Evolutionary conservation across 1,284 basidiomycete species (phyloP).

Genomic region (Meira miltonrushii): DNA sequence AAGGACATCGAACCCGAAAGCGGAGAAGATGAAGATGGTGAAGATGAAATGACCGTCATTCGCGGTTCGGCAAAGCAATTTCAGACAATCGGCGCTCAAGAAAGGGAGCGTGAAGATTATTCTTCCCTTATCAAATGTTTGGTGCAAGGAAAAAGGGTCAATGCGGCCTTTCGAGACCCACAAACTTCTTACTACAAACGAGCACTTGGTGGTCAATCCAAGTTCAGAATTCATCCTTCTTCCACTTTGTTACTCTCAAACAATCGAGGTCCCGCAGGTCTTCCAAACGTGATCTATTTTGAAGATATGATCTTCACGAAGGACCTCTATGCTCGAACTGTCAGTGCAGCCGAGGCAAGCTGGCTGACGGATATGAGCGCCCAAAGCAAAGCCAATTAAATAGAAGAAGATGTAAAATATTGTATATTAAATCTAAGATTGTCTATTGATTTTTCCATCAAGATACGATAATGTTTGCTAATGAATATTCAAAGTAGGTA

Average conservation of each 20-base stretch:
- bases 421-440: too few species aligned
- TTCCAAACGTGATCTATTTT: conserved; percentile 31
- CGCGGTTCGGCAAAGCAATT: neutral
- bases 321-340: conserved; percentile 42
- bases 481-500: neutral
- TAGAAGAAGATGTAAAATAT: too few species aligned
- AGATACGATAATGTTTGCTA: too few species aligned
- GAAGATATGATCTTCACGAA: conserved; percentile 50
- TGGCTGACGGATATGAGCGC: conserved; percentile 24
- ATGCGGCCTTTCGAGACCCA: conserved; percentile 30
- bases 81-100: neutral
- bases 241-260: conserved; percentile 30
- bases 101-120: conserved; percentile 7
- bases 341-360: conserved; percentile 39
- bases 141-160: conserved; percentile 11
- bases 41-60: neutral
- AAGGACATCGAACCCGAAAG: neutral
- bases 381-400: neutral
- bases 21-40: conserved; percentile 7
- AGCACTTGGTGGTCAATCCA: conserved; percentile 8
- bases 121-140: conserved; percentile 1
- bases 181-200: conserved; percentile 29
- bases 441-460: too few species aligned
- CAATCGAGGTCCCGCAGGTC: neutral
- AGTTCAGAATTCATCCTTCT: conserved; percentile 46